Evolutionary conservation across 2,329 filamentous ascomycete genomes (phyloP), one percentile per base, ranked within the genome.

Genomic region (Ambrosiella cleistominuta): DNA sequence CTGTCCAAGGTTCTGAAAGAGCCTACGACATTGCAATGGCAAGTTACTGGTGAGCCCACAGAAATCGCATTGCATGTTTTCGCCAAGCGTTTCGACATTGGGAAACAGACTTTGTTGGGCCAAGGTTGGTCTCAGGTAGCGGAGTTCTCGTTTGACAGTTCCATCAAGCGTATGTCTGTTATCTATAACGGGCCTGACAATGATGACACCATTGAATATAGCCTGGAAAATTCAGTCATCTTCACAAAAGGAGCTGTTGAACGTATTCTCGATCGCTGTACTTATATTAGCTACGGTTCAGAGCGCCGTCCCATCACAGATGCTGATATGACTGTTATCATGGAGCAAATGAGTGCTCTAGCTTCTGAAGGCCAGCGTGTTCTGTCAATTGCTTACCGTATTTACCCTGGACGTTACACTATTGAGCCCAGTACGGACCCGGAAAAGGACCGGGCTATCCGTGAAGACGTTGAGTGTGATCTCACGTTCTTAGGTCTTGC

Each of bases 401-500:
- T 80, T 50, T 75, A 72, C 69, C 70, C 78, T 1, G 77, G 78
- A 1, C 71, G 67, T 42, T 80, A 76, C 63, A 67, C 66, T 9
- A 63, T 67, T 17, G 66, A 68, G 66, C n/a, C 63, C 65, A 38
- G 39, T 4, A 66, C 47, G 2, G 59, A 61, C 36, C 53, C 56
- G 35, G 35, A 47, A 5, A 49, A 45, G 12, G 73, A 77, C 6
- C 71, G 75, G 55, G 66, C 68, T 45, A 66, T 76, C 2, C 85
- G 88, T 5, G 70, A 73, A 5, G 70, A 75, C 3, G 76, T 91
- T 12, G 88, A 94, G 66, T 72, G 73, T 40, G 74, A 79, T 37
- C 78, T 95, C 38, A 77, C 75, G 2, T 86, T 94, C 61, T 78
- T 87, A 12, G 90, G 89, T n/a, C 76, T 95, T 8, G 83, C 86